Conservation (phyloP, 2,329 filamentous ascomycete species). For the Neofusicoccum umdonicola region DNA sequence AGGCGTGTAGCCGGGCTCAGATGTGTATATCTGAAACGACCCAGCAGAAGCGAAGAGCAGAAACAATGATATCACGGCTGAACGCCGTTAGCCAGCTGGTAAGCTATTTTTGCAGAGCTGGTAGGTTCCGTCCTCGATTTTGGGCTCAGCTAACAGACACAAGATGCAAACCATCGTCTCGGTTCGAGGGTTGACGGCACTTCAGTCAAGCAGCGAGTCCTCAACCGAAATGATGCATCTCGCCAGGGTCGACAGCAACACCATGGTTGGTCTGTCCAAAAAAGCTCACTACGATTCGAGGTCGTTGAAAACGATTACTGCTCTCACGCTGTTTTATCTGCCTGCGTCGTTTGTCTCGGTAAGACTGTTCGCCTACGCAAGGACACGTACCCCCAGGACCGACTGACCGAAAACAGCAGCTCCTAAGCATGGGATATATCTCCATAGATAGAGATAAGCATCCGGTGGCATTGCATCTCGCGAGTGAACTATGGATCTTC, state of each 20-base stretch:
- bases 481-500: slow-evolving; percentile 19
- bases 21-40: not conserved
- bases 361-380: not conserved
- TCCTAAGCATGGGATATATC: slow-evolving; percentile 20
- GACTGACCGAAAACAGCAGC: slow-evolving; percentile 17
- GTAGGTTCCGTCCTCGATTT: too few relatives aligned
- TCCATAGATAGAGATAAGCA: slow-evolving; percentile 9
- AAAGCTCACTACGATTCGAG: slow-evolving; percentile 19
- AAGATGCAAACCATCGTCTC: slow-evolving; percentile 18
- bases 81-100: not conserved
- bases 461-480: slow-evolving; percentile 10
- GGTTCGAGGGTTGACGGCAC: slow-evolving; percentile 16
- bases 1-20: too few relatives aligned
- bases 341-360: slow-evolving; percentile 21
- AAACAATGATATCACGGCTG: not conserved
- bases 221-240: slow-evolving; percentile 18
- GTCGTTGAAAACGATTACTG: slow-evolving; percentile 21
- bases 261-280: slow-evolving; percentile 19
- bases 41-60: not conserved
- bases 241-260: slow-evolving; percentile 18
- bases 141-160: too few relatives aligned
- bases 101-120: too few relatives aligned
- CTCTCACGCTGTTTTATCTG: slow-evolving; percentile 20
- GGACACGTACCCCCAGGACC: not conserved
- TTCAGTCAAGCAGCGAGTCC: slow-evolving; percentile 15